Base-by-base conservation (phyloP, 176 grass and related monocot species). In the Pontederia paniculata region DNA sequence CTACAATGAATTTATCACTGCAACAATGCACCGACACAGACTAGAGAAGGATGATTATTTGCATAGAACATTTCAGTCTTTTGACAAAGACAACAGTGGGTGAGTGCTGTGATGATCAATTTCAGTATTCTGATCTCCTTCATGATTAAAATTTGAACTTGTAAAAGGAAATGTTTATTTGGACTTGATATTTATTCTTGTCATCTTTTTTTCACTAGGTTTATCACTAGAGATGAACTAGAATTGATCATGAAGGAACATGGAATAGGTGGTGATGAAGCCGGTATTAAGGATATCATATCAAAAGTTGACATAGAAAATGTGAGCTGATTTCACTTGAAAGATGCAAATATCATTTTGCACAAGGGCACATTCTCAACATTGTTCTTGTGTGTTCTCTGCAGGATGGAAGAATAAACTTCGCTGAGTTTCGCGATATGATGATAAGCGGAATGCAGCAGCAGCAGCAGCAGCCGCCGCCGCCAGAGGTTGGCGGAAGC, bases 1-100 rank as follows among this genome's bases (percentile, higher is more conserved):
- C 76, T 98, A 98, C 58, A 85, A 88, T 54, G 93, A 98, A 78
- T 98, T 98, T 71, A 91, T 98, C 74, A 98, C 93, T 17, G 93
- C 93, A 23, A 98, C 93, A 21, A 98, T 98, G 86, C 83, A 91
- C 58, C 68, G 83, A 58, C 86, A 98, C 83, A 98, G 51, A 61
- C 83, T 98, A 0, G 93, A 98, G 74, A 81, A 73, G 73, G 93
- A 98, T 16, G 93, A 91, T 52, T 76, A 98, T 72, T 58, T 98
- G 52, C 88, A 84, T 60, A 91, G 83, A 69, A 86, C 93, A 48
- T 98, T 98, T 70, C 83, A 72, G 58, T 91, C 88, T 69, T 98
- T 98, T 14, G 93, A 98, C 57, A 98, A 98, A 88, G 93, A 98
- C 59, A 91, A 50, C 63, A 98, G 93, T 18, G 93, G 81, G 86